A percentile compares a stretch with the other conserved stretches of the same genome.
These are phyloP conservation scores for Onygenales sp. DNA, from an alignment of 2,329 filamentous ascomycete species.

Conservation along the genomic window DNA sequence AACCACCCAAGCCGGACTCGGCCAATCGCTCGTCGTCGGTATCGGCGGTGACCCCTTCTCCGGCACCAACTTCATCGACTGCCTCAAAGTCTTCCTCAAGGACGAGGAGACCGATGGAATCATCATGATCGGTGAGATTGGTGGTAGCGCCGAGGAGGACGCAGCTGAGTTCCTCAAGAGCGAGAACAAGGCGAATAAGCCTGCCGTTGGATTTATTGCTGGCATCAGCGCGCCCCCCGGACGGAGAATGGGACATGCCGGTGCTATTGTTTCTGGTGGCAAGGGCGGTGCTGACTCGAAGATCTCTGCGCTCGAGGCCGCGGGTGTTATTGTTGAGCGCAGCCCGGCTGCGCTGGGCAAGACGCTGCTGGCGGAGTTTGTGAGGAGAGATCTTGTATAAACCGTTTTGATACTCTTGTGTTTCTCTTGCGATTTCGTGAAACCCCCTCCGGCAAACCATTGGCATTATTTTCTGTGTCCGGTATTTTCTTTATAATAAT, in stretches of 20 bases:
- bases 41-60: constrained; percentile 98
- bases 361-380: constrained; percentile 88
- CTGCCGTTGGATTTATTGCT: constrained; percentile 95
- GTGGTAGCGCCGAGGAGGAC: constrained; percentile 94
- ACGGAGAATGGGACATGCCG: constrained; percentile 96
- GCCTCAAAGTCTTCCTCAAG: constrained; percentile 90
- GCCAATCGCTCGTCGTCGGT: constrained; percentile 95
- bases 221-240: constrained; percentile 96
- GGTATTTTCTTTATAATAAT: neutral
- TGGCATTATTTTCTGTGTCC: neutral
- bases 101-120: constrained; percentile 97
- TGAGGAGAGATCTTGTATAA: constrained; percentile 85
- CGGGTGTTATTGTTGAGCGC: constrained; percentile 92
- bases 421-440: neutral
- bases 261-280: constrained; percentile 93
- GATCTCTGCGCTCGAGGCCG: constrained; percentile 86
- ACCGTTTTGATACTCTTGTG: neutral
- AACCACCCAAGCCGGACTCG: constrained; percentile 91
- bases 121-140: constrained; percentile 99
- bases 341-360: constrained; percentile 88
- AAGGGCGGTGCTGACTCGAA: constrained; percentile 98
- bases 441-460: neutral
- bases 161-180: constrained; percentile 90
- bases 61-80: constrained; percentile 99
- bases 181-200: constrained; percentile 89